Base-by-base conservation (phyloP, 495 filamentous ascomycete genomes). In the Platismatia glauca region DNA sequence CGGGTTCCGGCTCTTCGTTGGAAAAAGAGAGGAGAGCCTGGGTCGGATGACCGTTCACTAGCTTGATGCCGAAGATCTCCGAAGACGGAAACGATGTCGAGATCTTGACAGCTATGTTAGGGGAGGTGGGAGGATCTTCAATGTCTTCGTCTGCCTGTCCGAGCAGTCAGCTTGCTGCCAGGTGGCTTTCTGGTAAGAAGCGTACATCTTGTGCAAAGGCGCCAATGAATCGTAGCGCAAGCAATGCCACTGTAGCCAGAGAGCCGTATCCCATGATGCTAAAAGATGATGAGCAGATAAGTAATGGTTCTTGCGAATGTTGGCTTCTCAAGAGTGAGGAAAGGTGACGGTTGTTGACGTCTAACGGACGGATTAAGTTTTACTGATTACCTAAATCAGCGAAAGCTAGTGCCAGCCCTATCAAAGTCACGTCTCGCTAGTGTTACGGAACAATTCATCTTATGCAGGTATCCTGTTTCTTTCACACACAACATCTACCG, bases 21-120 rank as follows among this genome's bases (percentile, higher is more conserved):
- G 80, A 81, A 71, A 97, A 79, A 64, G 87, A 82, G 70, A 98
- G 78, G 38, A 95, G 77, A 8, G 92, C 87, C 72, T 85, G 82
- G 58, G 91, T 96, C n/a, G 90, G 82, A 64, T 86, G 84, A 70
- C 91, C 90, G 72, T 98, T 98, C 77, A 97, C 83, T 60, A 97
- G 84, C 82, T 96, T 96, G 66, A 97, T 84, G 66, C 94, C 94
- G 68, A 96, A 95, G 77, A 96, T 87, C 77, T 94, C 90, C 71
- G 89, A 84, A 38, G 89, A 81, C 50, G 91, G 90, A 82, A 97
- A 98, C 60, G 83, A 83, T 55, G 91, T 85, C 63, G 81, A 78
- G 67, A 94, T 81, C 24, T 85, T 81, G 71, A 95, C 85, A 66
- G 88, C 86, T 60, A 96, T 79, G 64, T 82, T 79, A 62, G 82